Evolutionary conservation across 331 rosid genomes (phyloP).

Genomic region (Dryas integrifolia): DNA sequence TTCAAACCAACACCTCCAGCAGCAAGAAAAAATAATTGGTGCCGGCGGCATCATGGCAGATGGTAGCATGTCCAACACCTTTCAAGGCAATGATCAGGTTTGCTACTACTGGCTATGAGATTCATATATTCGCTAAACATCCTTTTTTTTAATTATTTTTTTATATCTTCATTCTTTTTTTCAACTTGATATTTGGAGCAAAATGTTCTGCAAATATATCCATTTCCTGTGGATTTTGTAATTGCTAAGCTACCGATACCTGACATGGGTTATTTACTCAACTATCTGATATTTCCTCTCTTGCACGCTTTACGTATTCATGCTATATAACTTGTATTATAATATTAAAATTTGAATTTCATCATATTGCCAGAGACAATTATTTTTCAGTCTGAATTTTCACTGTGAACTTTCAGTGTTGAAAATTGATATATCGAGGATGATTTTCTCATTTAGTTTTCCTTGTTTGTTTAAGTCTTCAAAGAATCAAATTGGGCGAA

Average conservation of each 20-base stretch:
- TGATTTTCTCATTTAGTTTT: slow-evolving; percentile 15
- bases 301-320: not conserved
- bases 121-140: not conserved
- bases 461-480: slow-evolving; percentile 41
- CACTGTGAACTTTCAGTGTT: not conserved
- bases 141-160: not conserved
- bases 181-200: not conserved
- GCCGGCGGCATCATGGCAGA: slow-evolving; percentile 33
- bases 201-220: slow-evolving; percentile 1
- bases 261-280: not conserved
- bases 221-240: not conserved
- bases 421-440: not conserved
- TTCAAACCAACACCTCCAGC: slow-evolving; percentile 45
- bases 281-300: not conserved
- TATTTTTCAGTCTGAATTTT: not conserved
- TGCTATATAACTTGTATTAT: not conserved
- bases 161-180: not conserved
- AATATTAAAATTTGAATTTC: not conserved
- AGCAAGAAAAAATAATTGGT: slow-evolving; percentile 43
- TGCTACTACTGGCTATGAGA: slow-evolving; percentile 14
- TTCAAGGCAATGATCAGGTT: slow-evolving; percentile 69
- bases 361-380: not conserved
- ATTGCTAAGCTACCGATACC: not conserved
- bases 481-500: slow-evolving; percentile 45
- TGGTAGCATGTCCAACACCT: slow-evolving; percentile 39